A percentile compares a stretch with the other conserved stretches of the same genome.
These are phyloP conservation scores for Beauveria australis DNA, from an alignment of 2,329 filamentous ascomycete genomes.

Conservation along the genomic window DNA sequence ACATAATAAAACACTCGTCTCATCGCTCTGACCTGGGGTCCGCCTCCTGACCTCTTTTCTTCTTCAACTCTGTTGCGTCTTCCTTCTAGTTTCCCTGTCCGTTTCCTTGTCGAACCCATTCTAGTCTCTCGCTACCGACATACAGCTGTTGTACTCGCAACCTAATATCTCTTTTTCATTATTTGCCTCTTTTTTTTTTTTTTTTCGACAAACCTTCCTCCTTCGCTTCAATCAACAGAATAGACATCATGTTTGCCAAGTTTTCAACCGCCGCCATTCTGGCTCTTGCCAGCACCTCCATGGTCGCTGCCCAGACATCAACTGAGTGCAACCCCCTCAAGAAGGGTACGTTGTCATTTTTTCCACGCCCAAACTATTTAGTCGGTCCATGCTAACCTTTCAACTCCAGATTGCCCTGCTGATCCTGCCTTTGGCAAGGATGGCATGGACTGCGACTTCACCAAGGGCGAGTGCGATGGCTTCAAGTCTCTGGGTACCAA, in stretches of 20 bases:
- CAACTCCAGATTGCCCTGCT: constrained; percentile 52
- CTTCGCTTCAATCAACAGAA: background rate
- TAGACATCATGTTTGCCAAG: constrained; percentile 33
- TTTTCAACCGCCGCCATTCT: constrained; percentile 37
- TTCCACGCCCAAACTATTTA: no score
- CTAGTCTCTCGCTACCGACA: constrained; percentile 11
- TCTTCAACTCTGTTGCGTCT: background rate
- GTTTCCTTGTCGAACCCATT: constrained; percentile 2
- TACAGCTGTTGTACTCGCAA: background rate
- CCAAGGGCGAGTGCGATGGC: constrained; percentile 55
- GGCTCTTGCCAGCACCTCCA: constrained; percentile 39
- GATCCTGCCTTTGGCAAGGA: constrained; percentile 67
- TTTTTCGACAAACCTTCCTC: constrained; percentile 8
- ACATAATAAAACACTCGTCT: constrained; percentile 12
- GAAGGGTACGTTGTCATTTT: constrained; percentile 31
- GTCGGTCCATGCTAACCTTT: constrained; percentile 15
- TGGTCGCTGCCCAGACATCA: constrained; percentile 48
- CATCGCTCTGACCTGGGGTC: background rate
- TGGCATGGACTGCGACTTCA: constrained; percentile 60
- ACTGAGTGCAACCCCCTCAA: constrained; percentile 48
- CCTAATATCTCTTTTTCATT: background rate
- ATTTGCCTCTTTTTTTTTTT: background rate
- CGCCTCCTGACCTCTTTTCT: background rate
- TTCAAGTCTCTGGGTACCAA: constrained; percentile 42
- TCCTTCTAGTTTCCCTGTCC: background rate